Evolutionary conservation across 2,329 filamentous ascomycete genomes (phyloP).

Genomic region (Pleurostoma richardsiae): DNA sequence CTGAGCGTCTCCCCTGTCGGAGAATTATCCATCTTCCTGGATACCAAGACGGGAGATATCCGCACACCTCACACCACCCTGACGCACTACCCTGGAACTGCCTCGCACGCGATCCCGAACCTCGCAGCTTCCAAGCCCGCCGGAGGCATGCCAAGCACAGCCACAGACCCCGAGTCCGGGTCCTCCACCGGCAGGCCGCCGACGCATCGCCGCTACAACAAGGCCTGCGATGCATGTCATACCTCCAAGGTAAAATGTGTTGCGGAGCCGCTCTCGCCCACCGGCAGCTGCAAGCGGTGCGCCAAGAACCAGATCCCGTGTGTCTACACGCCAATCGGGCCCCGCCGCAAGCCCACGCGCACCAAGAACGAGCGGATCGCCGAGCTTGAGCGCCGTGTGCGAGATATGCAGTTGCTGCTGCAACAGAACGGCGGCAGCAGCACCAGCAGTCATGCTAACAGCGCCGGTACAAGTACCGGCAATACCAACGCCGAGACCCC

Average conservation of each 20-base stretch:
- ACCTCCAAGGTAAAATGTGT: constrained; percentile 8
- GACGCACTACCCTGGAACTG: too few relatives aligned
- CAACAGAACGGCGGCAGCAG: constrained; percentile 4
- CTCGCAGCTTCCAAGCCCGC: too few relatives aligned
- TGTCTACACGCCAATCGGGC: constrained; percentile 7
- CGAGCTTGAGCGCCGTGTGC: constrained; percentile 8
- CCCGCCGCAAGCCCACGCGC: constrained; percentile 4
- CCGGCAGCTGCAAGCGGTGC: constrained; percentile 6
- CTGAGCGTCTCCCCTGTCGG: too few relatives aligned
- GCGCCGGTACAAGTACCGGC: neutral
- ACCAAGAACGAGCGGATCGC: constrained; percentile 9
- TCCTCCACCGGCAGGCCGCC: neutral
- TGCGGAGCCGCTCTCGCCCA: constrained; percentile 8
- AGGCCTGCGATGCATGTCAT: constrained; percentile 8
- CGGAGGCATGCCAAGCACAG: neutral
- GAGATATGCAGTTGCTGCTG: constrained; percentile 9
- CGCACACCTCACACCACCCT: too few relatives aligned
- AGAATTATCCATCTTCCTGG: too few relatives aligned
- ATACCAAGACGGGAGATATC: too few relatives aligned
- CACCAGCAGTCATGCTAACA: neutral
- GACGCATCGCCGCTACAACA: constrained; percentile 5
- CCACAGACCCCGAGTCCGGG: neutral
- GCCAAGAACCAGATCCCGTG: constrained; percentile 7
- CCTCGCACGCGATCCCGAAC: too few relatives aligned
- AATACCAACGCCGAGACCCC: neutral